These are phyloP conservation scores for Chalciporus sp. DNA, from an alignment of 1,284 basidiomycete species.

Conservation along the genomic window DNA sequence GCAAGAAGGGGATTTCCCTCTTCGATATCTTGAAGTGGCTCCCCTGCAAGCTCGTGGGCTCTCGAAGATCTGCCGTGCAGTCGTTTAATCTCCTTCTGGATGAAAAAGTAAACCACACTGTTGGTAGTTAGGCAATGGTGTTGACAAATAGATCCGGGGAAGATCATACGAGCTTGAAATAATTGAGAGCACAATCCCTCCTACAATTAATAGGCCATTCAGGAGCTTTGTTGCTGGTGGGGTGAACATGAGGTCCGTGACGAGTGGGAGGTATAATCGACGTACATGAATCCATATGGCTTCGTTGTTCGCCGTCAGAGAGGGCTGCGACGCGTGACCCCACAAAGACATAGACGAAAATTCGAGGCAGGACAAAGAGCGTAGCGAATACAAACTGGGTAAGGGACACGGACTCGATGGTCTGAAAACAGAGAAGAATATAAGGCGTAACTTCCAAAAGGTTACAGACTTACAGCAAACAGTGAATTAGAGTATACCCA, in stretches of 20 bases:
- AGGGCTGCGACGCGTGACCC: slow-evolving; percentile 74
- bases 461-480: slow-evolving; percentile 62
- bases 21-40: slow-evolving; percentile 62
- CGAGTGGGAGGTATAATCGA: slow-evolving; percentile 2
- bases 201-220: slow-evolving; percentile 59
- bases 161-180: slow-evolving; percentile 65
- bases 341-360: slow-evolving; percentile 74
- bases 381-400: slow-evolving; percentile 80
- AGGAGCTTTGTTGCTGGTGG: slow-evolving; percentile 62
- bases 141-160: slow-evolving; percentile 1
- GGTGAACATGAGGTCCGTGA: slow-evolving; percentile 13
- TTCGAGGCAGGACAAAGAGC: slow-evolving; percentile 67
- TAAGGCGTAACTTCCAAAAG: slow-evolving; percentile 3
- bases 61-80: slow-evolving; percentile 52
- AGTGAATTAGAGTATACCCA: slow-evolving; percentile 81
- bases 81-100: slow-evolving; percentile 61
- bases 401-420: slow-evolving; percentile 70
- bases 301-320: slow-evolving; percentile 74
- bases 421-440: slow-evolving; percentile 42
- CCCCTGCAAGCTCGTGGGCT: slow-evolving; percentile 57
- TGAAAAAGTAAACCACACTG: slow-evolving; percentile 65
- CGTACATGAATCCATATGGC: slow-evolving; percentile 74
- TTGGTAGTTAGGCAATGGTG: slow-evolving; percentile 7
- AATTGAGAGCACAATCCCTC: slow-evolving; percentile 57
- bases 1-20: slow-evolving; percentile 66